Evolutionary conservation across 495 filamentous ascomycete genomes (phyloP), one percentile per base, ranked within the genome.

Genomic region (Achaetomiella virescens): DNA sequence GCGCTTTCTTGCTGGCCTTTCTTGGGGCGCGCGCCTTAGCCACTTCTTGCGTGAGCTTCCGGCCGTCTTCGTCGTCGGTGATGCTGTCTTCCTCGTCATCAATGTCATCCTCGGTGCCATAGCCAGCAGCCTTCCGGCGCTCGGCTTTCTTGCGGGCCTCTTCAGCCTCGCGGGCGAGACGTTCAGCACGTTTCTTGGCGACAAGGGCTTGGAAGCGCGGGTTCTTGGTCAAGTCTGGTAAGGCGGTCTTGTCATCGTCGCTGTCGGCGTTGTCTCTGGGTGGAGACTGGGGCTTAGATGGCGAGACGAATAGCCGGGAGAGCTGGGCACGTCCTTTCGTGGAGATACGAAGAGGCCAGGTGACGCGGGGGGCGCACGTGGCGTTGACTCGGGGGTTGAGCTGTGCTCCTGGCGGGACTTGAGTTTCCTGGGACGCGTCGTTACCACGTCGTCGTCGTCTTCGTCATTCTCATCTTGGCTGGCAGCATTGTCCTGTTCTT

Each of bases 1-100:
- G 54, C 0, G 95, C 93, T 74, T 92, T 96, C 74, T 95, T 97
- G 72, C 91, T 90, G 4, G 93, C 93, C 62, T 91, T 96, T 1
- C 93, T 82, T 4, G 86, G 74, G 6, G 90, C 87, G 7, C 84
- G 82, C 14, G 82, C 48, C 6, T 48, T 27, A 1, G 41, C 69
- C 8, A 41, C 62, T 33, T 84, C 75, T 55, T 89, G 84, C 1
- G 81, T 81, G 29, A 89, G 67, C 55, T 78, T 83, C 33, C 75
- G 71, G 6, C 72, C 84, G 31, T 76, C 80, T 9, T 73, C 75
- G 35, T 79, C 80, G 57, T 86, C 81, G 10, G 75, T 77, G 54
- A 80, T 74, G 27, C 71, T 74, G 38, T 71, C 74, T 50, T 78
- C 73, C 22, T 80, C 79, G 12, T 80, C 82, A 5, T 72, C 67